Evolutionary conservation across 140 eudicot genomes (phyloP).

Genomic region (Erigeron philadelphicus): DNA sequence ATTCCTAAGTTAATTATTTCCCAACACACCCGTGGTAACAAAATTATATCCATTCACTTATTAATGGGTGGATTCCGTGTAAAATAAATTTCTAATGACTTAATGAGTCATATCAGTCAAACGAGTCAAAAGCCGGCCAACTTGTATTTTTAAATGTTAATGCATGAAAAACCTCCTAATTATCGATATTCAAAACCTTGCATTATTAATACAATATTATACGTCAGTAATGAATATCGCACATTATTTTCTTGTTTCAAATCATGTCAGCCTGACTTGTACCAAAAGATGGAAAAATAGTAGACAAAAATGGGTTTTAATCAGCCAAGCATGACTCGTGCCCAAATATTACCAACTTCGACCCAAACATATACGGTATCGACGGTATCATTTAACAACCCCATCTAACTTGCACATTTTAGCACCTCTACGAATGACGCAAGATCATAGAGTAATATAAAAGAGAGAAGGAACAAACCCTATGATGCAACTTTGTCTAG

Average conservation of each 20-base stretch:
- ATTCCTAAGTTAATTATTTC: slow-evolving; percentile 5
- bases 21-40: background rate
- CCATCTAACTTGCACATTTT: background rate
- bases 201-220: background rate
- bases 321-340: background rate
- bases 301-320: background rate
- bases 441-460: background rate
- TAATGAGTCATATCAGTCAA: background rate
- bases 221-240: background rate
- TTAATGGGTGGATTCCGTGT: background rate
- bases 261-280: background rate
- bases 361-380: slow-evolving; percentile 5
- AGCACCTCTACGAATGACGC: background rate
- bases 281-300: background rate
- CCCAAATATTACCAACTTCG: background rate
- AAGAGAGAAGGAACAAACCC: slow-evolving; percentile 43
- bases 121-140: background rate
- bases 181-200: background rate
- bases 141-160: background rate
- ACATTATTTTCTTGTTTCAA: background rate
- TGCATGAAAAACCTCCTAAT: background rate
- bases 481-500: slow-evolving; percentile 31
- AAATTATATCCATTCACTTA: background rate
- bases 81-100: background rate
- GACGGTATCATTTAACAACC: background rate